A percentile compares a stretch with the other conserved stretches of the same genome.
Conservation (phyloP, 2,329 filamentous ascomycete genomes). For the Diplodia intermedia region DNA sequence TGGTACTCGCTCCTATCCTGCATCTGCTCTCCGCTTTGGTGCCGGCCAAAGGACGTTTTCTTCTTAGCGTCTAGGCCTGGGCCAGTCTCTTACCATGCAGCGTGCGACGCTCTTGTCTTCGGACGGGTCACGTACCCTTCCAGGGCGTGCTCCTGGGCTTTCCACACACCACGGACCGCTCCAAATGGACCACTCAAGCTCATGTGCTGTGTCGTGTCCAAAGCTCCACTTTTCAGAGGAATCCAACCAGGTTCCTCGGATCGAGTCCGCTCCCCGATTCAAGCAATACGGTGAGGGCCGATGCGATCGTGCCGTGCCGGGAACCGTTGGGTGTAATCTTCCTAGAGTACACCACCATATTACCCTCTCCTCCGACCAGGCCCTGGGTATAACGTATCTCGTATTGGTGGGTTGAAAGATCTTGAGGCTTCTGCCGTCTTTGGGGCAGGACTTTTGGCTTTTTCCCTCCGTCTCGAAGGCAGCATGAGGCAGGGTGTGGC, state of each 20-base stretch:
- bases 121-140: neutral
- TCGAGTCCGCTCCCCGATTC: neutral
- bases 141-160: neutral
- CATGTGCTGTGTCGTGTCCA: neutral
- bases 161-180: neutral
- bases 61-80: neutral
- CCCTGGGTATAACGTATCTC: no score
- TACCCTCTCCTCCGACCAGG: no score
- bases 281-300: neutral
- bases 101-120: neutral
- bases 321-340: neutral
- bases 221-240: neutral
- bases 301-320: no score
- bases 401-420: no score
- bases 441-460: neutral
- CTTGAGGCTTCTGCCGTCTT: no score
- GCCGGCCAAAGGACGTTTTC: neutral
- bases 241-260: neutral
- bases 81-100: neutral
- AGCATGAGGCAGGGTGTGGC: neutral
- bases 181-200: no score
- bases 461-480: neutral
- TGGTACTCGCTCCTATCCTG: no score
- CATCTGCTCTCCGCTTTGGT: neutral
- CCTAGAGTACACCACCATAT: no score